Base-by-base conservation (phyloP, 2,329 filamentous ascomycete genomes). In the Huntiella savannae region DNA sequence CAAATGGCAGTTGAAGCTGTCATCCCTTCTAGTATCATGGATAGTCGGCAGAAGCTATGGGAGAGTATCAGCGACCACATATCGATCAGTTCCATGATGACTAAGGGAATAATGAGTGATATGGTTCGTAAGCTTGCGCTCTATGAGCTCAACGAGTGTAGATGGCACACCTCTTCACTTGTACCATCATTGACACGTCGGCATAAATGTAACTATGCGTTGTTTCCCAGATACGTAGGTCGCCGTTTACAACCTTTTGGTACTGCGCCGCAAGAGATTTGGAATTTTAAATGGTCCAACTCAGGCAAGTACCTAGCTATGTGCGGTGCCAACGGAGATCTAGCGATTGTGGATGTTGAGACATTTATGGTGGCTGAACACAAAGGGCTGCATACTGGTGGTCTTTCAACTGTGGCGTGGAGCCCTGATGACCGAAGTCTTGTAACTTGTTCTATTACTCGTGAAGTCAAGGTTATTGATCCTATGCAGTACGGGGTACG, bases 81-180 rank as follows among this genome's bases (percentile, higher is more conserved):
- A 59, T 94, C 91, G 1, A 88, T 91, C 0, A 91, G 86, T 3
- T 83, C 94, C 39, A 96, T 98, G 87, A 81, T 98, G 46, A 91
- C 91, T 1, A 84, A 94, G 57, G 83, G 91, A 59, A 79, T 91
- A 5, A 68, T 98, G 39, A 84, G 85, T 1, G 71, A 77, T 33
- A 67, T 98, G 12, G 66, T 98, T 45, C 71, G 87, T 48, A 78
- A 92, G 53, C 77, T 94, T 34, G 94, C 95, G 58, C 71, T 79
- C 51, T 75, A 71, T 52, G 88, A 95, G 63, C 82, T 95, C 49
- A 73, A 78, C 44, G 75, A 73, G 28, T 98, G 91, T 58, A 64
- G 87, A 35, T 96, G 87, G 60, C 91, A 98, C 63, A 95, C 92
- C 45, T 85, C 78, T 3, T 70, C 77, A 2, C 63, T 69, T 3